Base-by-base conservation (phyloP, 768 basidiomycete genomes). In the Naganishia antarctica region DNA sequence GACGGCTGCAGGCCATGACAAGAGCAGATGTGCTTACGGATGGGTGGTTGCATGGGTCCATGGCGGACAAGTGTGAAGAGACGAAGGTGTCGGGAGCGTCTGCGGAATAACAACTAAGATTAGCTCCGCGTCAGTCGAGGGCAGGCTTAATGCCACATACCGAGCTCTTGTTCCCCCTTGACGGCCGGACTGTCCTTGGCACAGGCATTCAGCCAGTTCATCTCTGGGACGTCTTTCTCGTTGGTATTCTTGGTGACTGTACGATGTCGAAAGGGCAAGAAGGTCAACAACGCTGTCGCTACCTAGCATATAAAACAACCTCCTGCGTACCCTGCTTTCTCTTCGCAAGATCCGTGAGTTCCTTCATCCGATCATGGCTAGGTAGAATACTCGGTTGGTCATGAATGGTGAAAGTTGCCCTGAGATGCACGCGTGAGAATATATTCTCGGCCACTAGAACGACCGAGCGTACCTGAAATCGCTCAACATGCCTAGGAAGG, bases 401-500 rank as follows among this genome's bases (percentile, higher is more conserved):
- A 62, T 79, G 78, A 18, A 79, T 77, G 12, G 76, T 76, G 58
- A 74, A 77, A 0, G 78, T 79, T 3, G 77, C 76, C 45, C 78
- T 77, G 59, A 26, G 29, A 32, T 3, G 15, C 34, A 2, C 9
- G n/a, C 23, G 44, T 9, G 4, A 29, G 4, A 16, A 18, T 18
- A 18, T 9, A 26, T 34, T 8, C 18, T 41, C 28, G 23, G 5
- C 15, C n/a, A 23, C 41, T 40, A 34, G 7, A 12, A 34, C 16
- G 11, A 5, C 1, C 34, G n/a, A 66, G 37, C 75, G 60, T 64
- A 78, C 76, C 74, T 64, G 70, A 79, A 76, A 49, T 70, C 70
- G 7, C 65, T 67, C 5, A 79, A 46, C 48, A 69, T 44, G 12
- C 66, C 67, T 44, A 78, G 60, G 69, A 79, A 79, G 25, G 75